Evolutionary conservation across 2,329 filamentous ascomycete species (phyloP), one percentile per base, ranked within the genome.

Genomic region (Elsinoe perseae): DNA sequence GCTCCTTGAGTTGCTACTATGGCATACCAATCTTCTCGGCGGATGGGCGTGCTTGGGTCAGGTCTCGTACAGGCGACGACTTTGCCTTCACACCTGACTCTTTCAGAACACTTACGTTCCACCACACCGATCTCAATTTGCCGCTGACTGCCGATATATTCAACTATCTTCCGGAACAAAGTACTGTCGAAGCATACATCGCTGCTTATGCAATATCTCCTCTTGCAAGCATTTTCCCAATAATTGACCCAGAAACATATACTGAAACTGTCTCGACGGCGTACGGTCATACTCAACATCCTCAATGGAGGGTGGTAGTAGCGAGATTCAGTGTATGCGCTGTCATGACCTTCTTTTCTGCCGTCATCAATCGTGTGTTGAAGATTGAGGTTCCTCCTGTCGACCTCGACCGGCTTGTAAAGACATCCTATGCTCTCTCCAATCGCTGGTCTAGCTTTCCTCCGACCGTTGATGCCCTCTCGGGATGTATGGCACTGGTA

Each of bases 1-100:
- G 48, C n/a, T 52, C 48, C 10, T 14, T 52, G 1, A 52, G 32
- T 20, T 52, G 48, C 30, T 52, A 36, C 32, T 52, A 36, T 9
- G 48, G 48, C 5, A 52, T 52, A 2, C 48, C 48, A n/a, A 52
- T 52, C 12, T 52, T 52, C 18, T 52, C 48, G 3, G 12, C 2
- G 3, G 48, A 52, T 25, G 48, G 48, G 5, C 48, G 48, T 14
- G n/a, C 20, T 28, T 52, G 48, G 48, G 48, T 52, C 2, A 34
- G 48, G 23, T 34, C 28, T 5, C 28, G 48, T 2, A 52, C 48
- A 6, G 48, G 32, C 2, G 48, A 52, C 23, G 48, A 52, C n/a
- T 52, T 52, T 28, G 20, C 48, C 7, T 52, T 52, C 27, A 25
- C 18, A 16, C 48, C 48, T n/a, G 30, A 34, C 25, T 28, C 30